These are phyloP conservation scores for Geoglossum cookeanum DNA, from an alignment of 2,329 filamentous ascomycete species.

Conservation along the genomic window DNA sequence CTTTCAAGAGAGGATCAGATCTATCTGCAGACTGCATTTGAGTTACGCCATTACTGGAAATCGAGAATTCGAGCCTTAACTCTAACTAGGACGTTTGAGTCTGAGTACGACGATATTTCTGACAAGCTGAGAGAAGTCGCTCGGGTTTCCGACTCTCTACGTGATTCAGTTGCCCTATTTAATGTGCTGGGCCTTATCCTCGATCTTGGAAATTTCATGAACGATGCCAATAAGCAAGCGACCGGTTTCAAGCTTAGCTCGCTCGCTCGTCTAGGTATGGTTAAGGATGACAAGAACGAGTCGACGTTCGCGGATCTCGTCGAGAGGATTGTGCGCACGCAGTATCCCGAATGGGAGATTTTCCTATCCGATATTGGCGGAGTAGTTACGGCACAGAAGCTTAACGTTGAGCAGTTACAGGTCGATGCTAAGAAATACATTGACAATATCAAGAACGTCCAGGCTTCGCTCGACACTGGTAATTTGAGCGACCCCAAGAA, in stretches of 20 bases:
- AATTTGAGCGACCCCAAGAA: slow-evolving; percentile 93
- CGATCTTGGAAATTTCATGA: slow-evolving; percentile 99
- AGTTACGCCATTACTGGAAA: slow-evolving; percentile 97
- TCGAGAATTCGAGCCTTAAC: slow-evolving; percentile 81
- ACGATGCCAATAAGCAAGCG: slow-evolving; percentile 96
- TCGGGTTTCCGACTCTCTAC: slow-evolving; percentile 66
- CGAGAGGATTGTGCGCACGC: slow-evolving; percentile 86
- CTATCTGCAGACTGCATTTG: slow-evolving; percentile 80
- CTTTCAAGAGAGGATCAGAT: slow-evolving; percentile 91
- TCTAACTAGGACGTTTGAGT: slow-evolving; percentile 65
- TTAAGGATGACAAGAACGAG: slow-evolving; percentile 98
- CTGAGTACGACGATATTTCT: slow-evolving; percentile 82
- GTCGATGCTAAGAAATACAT: slow-evolving; percentile 82
- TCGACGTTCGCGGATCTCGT: slow-evolving; percentile 90
- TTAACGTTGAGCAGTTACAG: slow-evolving; percentile 86
- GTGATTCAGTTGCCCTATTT: slow-evolving; percentile 85
- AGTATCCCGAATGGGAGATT: slow-evolving; percentile 87
- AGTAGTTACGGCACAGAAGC: slow-evolving; percentile 64
- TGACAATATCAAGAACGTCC: slow-evolving; percentile 83
- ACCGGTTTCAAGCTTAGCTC: slow-evolving; percentile 96
- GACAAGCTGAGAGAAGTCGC: slow-evolving; percentile 74
- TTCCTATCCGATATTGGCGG: slow-evolving; percentile 71
- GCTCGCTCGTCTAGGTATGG: slow-evolving; percentile 80
- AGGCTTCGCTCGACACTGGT: slow-evolving; percentile 76
- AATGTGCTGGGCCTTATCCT: slow-evolving; percentile 90